Conservation (phyloP, 768 basidiomycete species). For the Tricholomella constricta region DNA sequence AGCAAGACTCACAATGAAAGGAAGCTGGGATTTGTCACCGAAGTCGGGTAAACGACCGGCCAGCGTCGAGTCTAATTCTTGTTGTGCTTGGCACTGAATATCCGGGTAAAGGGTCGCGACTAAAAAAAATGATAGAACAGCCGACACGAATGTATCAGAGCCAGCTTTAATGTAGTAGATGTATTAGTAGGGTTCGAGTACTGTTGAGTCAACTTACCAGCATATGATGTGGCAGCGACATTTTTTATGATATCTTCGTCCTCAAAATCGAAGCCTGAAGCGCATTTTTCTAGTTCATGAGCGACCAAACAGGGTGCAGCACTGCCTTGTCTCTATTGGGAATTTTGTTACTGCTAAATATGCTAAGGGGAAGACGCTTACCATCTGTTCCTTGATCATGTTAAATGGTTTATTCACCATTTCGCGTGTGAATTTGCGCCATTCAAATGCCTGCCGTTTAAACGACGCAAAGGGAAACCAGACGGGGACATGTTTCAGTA, state of each 20-base stretch:
- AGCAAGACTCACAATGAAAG: conserved; percentile 35
- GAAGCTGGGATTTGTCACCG: conserved; percentile 35
- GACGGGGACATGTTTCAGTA: conserved; percentile 41
- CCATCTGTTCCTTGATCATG: conserved; percentile 38
- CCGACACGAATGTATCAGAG: conserved; percentile 39
- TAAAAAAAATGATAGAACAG: conserved; percentile 39
- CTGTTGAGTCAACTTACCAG: conserved; percentile 28
- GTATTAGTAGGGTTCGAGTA: not conserved
- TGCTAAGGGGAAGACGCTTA: conserved; percentile 11
- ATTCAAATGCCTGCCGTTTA: conserved; percentile 38
- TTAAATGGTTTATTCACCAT: conserved; percentile 44
- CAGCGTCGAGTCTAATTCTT: conserved; percentile 37
- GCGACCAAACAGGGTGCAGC: conserved; percentile 36
- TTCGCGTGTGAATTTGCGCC: conserved; percentile 32
- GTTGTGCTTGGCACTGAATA: conserved; percentile 37
- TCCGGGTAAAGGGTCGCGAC: conserved; percentile 43
- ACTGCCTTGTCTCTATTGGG: conserved; percentile 26
- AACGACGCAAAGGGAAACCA: conserved; percentile 46
- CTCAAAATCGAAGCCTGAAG: conserved; percentile 22
- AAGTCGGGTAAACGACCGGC: conserved; percentile 40
- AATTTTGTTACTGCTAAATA: not conserved
- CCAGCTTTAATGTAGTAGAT: conserved; percentile 18
- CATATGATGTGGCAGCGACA: conserved; percentile 44
- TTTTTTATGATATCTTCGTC: conserved; percentile 42
- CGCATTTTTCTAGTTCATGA: conserved; percentile 35